Evolutionary conservation across 768 basidiomycete genomes (phyloP), one percentile per base, ranked within the genome.

Genomic region (Suillus alpinus): DNA sequence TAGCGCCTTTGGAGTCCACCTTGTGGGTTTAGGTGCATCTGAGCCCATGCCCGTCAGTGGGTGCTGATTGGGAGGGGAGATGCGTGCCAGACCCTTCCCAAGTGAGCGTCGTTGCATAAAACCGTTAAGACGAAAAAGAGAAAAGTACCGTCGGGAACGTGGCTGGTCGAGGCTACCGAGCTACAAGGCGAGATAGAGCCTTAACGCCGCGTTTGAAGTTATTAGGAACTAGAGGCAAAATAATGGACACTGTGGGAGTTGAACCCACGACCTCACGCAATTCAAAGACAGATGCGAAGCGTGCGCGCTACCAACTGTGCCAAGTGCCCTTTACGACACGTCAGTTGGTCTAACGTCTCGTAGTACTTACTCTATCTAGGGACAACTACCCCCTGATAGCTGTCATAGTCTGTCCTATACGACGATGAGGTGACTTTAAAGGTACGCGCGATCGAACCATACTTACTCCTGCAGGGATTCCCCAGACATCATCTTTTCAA

Each of bases 261-360:
- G 81, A 83, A 82, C 81, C 79, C 81, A 78, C 78, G 81, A 79
- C 80, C 81, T 82, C 79, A 80, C 75, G 80, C 81, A 82, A 44
- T 68, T 67, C 47, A 16, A 1, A 63, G 82, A 36, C 1, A 2
- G 0, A 18, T 55, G 81, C 81, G 80, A 83, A 83, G 81, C 81
- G 76, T 78, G 79, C 81, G 81, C 81, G 80, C 81, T 83, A 83
- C 81, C 81, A 73, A 78, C 81, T 82, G 80, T 77, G 81, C 81
- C 76, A 82, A 82, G 79, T 69, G 81, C 81, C 81, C 81, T 5
- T 16, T 18, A 0, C n/a, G 29, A 12, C 12, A 10, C 8, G 2
- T 0, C 4, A 6, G 9, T 1, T 31, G 1, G 18, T 2, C 18
- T 47, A 2, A 4, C 23, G 14, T 9, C 2, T 26, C 23, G 26